A percentile compares a stretch with the other conserved stretches of the same genome.
phyloP scores from a whole-genome alignment of 257 asterid genomes.

The Buddleja alternifolia region DNA sequence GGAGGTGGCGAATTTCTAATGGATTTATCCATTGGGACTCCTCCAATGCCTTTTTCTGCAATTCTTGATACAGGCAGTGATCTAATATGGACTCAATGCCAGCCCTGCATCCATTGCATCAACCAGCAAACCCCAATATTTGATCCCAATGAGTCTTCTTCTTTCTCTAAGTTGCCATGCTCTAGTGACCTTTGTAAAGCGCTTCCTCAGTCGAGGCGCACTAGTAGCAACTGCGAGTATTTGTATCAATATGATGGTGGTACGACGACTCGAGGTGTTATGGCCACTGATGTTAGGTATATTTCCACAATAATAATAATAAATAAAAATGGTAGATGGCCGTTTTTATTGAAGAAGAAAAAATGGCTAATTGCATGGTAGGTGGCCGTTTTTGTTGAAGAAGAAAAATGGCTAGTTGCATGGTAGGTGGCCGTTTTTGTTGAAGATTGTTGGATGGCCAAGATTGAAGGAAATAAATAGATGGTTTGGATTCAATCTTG shows the following conservation, averaged over 20 bases:
- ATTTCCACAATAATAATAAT: no score
- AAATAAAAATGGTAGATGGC: no score
- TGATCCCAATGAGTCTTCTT: slow-evolving; percentile 55
- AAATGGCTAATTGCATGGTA: no score
- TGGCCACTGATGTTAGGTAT: no score
- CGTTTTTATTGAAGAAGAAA: no score
- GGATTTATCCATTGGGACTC: slow-evolving; percentile 61
- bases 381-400: no score
- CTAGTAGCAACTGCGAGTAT: slow-evolving; percentile 42
- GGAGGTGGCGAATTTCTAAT: slow-evolving; percentile 46
- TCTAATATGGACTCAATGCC: slow-evolving; percentile 73
- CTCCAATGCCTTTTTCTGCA: slow-evolving; percentile 49
- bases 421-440: no score
- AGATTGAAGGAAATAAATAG: no score
- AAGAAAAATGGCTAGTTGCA: no score
- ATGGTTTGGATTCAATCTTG: no score
- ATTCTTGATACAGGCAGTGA: slow-evolving; percentile 79
- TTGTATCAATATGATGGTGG: slow-evolving; percentile 48
- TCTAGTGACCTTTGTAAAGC: slow-evolving; percentile 45
- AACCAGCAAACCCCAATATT: slow-evolving; percentile 56
- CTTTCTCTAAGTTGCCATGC: slow-evolving; percentile 44
- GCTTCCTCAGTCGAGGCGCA: slow-evolving; percentile 41
- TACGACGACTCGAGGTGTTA: slow-evolving; percentile 45
- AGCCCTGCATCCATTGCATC: slow-evolving; percentile 62
- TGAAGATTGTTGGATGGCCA: no score